A percentile compares a stretch with the other conserved stretches of the same genome.
Evolutionary conservation across 2,329 filamentous ascomycete genomes (phyloP).

Genomic region (Cercospora sojina): DNA sequence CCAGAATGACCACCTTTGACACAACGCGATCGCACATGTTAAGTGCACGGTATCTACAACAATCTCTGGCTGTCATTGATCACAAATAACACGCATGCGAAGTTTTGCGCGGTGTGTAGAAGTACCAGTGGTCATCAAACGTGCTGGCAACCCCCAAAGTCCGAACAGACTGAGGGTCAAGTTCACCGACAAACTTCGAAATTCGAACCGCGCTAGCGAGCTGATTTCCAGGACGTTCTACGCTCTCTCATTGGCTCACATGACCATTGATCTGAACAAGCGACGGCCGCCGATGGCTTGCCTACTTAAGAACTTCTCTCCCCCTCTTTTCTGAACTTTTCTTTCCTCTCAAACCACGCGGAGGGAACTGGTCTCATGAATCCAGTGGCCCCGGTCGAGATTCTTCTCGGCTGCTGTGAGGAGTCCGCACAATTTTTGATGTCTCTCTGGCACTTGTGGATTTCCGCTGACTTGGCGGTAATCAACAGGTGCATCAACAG

Average conservation of each 20-base stretch:
- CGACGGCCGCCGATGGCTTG: neutral
- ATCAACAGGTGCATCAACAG: neutral
- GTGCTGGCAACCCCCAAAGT: neutral
- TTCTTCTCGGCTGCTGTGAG: no score
- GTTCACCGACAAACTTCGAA: constrained; percentile 4
- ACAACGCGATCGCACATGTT: neutral
- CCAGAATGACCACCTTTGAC: neutral
- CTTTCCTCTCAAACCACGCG: neutral
- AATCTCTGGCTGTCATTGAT: neutral
- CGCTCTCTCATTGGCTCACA: neutral
- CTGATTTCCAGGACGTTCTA: neutral
- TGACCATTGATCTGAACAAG: neutral
- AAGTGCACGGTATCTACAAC: neutral
- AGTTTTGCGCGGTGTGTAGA: neutral
- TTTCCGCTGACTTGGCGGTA: no score
- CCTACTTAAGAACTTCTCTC: neutral
- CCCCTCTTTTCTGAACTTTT: neutral
- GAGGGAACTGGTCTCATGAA: neutral
- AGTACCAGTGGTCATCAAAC: neutral
- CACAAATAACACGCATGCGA: neutral
- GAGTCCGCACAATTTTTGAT: neutral
- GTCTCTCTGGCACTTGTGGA: no score
- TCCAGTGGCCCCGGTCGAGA: neutral
- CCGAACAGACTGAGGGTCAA: neutral
- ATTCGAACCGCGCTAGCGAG: neutral